phyloP scores from a whole-genome alignment of 2,329 filamentous ascomycete genomes.

The Trichoderma sp. region DNA sequence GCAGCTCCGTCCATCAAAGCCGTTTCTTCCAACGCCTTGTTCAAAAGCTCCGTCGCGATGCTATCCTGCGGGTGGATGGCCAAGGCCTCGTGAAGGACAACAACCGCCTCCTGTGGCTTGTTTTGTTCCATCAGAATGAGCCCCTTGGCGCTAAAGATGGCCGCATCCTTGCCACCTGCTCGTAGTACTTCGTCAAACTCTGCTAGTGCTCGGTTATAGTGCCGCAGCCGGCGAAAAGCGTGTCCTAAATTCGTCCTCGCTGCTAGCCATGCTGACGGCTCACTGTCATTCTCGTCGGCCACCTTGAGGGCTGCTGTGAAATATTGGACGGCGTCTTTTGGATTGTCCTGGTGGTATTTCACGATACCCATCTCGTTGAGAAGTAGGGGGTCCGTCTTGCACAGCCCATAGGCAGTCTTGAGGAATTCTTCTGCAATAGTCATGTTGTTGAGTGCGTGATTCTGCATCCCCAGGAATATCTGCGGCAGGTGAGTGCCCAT shows the following conservation, averaged over 20 bases:
- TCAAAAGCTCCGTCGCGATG: conserved; percentile 74
- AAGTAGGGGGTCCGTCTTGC: conserved; percentile 81
- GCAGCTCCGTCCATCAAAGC: conserved; percentile 46
- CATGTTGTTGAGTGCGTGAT: conserved; percentile 94
- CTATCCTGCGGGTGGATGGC: conserved; percentile 77
- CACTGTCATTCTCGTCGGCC: conserved; percentile 76
- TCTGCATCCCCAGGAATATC: conserved; percentile 97
- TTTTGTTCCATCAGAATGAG: conserved; percentile 78
- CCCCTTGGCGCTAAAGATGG: conserved; percentile 78
- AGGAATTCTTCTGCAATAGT: conserved; percentile 91
- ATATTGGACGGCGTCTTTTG: conserved; percentile 70
- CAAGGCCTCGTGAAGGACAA: conserved; percentile 79
- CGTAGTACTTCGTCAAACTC: conserved; percentile 87
- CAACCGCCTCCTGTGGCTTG: conserved; percentile 72
- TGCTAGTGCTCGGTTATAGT: conserved; percentile 67
- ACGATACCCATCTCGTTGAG: conserved; percentile 96
- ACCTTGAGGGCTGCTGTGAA: conserved; percentile 77
- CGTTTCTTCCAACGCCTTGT: conserved; percentile 66
- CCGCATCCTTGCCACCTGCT: conserved; percentile 74
- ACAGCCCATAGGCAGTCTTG: conserved; percentile 80
- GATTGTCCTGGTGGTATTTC: conserved; percentile 85
- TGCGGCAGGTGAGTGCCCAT: conserved; percentile 96
- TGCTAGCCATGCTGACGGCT: conserved; percentile 77
- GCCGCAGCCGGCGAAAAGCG: conserved; percentile 65
- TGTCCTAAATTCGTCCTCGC: conserved; percentile 89